phyloP scores from a whole-genome alignment of 148 eudicot genomes.

The Talinum fruticosum region DNA sequence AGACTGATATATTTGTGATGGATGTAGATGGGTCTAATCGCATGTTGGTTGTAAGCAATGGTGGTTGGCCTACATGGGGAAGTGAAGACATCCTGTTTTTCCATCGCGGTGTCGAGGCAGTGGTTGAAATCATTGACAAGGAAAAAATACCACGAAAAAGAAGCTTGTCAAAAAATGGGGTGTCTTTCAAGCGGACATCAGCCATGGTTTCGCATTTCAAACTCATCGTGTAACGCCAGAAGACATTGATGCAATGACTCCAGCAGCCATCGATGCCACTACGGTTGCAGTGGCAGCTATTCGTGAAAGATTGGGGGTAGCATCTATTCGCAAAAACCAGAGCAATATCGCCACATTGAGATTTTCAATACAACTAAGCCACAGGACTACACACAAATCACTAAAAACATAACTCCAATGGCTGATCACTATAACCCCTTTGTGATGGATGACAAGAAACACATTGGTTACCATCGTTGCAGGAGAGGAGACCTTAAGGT shows the following conservation, averaged over 20 bases:
- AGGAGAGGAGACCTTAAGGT: background rate
- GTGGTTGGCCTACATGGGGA: slow-evolving; percentile 15
- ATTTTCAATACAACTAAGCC: background rate
- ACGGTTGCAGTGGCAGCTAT: background rate
- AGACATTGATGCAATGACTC: slow-evolving; percentile 7
- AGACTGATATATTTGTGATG: too few relatives aligned
- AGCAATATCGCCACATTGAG: too few relatives aligned
- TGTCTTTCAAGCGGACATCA: slow-evolving; percentile 6
- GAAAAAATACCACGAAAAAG: too few relatives aligned
- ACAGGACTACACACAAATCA: background rate
- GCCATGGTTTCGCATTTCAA: background rate
- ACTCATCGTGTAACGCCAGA: background rate
- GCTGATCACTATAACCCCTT: slow-evolving; percentile 15
- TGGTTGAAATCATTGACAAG: too few relatives aligned
- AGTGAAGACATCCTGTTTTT: background rate
- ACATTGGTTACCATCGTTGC: slow-evolving; percentile 10
- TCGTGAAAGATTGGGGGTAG: background rate
- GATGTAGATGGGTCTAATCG: too few relatives aligned
- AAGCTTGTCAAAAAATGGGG: background rate
- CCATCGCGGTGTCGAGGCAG: background rate
- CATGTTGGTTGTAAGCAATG: slow-evolving; percentile 9
- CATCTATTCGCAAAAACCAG: too few relatives aligned
- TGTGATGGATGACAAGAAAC: background rate
- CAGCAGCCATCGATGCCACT: background rate
- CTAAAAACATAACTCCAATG: background rate